Evolutionary conservation across 352 stramenopile species (phyloP).

Genomic region (Phytophthora sp.): DNA sequence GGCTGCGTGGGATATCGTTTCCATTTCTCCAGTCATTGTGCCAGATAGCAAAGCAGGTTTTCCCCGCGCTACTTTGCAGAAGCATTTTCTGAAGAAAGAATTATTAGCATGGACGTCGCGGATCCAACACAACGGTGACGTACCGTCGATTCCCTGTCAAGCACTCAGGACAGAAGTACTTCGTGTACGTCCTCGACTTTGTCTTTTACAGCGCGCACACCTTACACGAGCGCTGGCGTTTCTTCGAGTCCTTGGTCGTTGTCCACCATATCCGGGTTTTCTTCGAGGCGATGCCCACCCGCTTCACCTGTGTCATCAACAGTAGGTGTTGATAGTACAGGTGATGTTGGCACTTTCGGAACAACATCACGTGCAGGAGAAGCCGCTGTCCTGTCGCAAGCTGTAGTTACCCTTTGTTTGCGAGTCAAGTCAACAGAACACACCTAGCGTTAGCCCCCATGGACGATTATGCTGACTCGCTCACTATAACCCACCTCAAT

Average conservation of each 20-base stretch:
- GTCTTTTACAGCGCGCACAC: not conserved
- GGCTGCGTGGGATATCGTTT: not conserved
- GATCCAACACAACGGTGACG: too few species aligned
- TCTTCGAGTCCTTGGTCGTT: not conserved
- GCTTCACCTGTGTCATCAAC: too few species aligned
- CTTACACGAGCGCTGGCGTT: not conserved
- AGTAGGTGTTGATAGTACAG: too few species aligned
- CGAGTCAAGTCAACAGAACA: not conserved
- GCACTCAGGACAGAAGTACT: not conserved
- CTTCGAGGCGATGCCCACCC: too few species aligned
- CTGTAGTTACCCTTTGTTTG: not conserved
- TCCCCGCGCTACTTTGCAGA: slow-evolving; percentile 14
- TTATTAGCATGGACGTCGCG: too few species aligned
- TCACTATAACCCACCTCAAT: not conserved
- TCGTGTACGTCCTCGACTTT: not conserved
- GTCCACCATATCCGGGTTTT: not conserved
- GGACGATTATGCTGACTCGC: not conserved
- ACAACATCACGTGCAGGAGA: too few species aligned
- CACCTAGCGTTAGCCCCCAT: too few species aligned
- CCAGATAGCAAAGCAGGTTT: slow-evolving; percentile 14
- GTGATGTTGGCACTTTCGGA: too few species aligned
- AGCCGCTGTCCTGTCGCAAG: not conserved
- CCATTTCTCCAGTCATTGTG: slow-evolving; percentile 16
- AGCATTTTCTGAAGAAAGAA: not conserved
- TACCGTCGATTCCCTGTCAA: not conserved